phyloP scores from a whole-genome alignment of 1,284 basidiomycete species.

The Irpex sp. region DNA sequence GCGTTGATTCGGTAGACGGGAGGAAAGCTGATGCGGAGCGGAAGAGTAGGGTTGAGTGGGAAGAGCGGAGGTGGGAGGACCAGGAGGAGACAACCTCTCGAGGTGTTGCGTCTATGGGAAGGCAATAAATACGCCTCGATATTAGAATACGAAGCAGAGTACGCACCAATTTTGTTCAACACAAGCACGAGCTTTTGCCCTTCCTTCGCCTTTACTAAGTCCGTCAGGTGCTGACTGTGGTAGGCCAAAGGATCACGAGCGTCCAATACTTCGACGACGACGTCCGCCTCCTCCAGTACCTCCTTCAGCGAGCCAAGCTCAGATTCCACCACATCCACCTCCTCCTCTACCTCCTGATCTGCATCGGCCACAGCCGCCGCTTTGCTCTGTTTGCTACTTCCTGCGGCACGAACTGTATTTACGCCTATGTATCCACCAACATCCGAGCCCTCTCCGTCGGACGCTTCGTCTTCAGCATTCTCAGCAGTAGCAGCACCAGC shows the following conservation, averaged over 20 bases:
- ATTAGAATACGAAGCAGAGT: too few species aligned
- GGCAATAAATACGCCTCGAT: too few species aligned
- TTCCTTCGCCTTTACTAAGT: slow-evolving; percentile 40
- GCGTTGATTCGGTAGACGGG: slow-evolving; percentile 30
- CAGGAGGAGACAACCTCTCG: slow-evolving; percentile 77
- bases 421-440: slow-evolving; percentile 4
- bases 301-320: slow-evolving; percentile 63
- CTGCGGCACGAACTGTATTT: slow-evolving; percentile 16
- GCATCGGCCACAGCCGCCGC: slow-evolving; percentile 9
- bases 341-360: slow-evolving; percentile 31
- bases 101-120: slow-evolving; percentile 70
- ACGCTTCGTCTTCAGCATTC: slow-evolving; percentile 23
- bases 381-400: slow-evolving; percentile 19
- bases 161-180: slow-evolving; percentile 83
- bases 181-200: slow-evolving; percentile 62
- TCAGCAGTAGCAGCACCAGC: slow-evolving; percentile 24
- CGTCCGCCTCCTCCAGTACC: slow-evolving; percentile 81
- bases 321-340: slow-evolving; percentile 45
- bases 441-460: background rate
- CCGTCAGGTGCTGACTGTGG: slow-evolving; percentile 62
- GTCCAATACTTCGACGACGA: slow-evolving; percentile 82
- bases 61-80: slow-evolving; percentile 62
- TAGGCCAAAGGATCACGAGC: slow-evolving; percentile 77
- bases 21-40: slow-evolving; percentile 70
- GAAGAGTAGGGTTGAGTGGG: slow-evolving; percentile 77